Evolutionary conservation across 352 stramenopile genomes (phyloP).

Genomic region (Globisporangium nagaii): DNA sequence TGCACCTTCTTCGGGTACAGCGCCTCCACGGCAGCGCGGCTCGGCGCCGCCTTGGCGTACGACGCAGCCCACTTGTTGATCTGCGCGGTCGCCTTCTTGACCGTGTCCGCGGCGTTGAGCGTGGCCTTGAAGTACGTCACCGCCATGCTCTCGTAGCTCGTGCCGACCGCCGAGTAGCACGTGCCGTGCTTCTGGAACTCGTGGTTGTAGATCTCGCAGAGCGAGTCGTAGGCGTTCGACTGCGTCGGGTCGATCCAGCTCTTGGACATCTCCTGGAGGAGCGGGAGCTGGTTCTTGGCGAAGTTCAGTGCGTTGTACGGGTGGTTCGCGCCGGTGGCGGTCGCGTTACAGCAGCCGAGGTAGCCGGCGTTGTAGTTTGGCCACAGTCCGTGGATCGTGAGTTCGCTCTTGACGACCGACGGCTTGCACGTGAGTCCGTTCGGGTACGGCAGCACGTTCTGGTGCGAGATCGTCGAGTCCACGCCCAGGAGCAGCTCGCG

Average conservation of each 20-base stretch:
- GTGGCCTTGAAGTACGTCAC: slow-evolving; percentile 66
- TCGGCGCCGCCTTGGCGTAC: slow-evolving; percentile 10
- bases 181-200: not conserved
- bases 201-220: slow-evolving; percentile 30
- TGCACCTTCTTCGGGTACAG: slow-evolving; percentile 61
- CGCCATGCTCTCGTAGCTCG: slow-evolving; percentile 46
- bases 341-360: slow-evolving; percentile 60
- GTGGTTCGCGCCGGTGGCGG: slow-evolving; percentile 36
- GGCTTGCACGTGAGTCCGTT: slow-evolving; percentile 40
- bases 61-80: slow-evolving; percentile 49
- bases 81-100: slow-evolving; percentile 33
- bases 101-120: slow-evolving; percentile 35
- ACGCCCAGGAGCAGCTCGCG: slow-evolving; percentile 64
- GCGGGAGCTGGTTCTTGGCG: slow-evolving; percentile 45
- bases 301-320: slow-evolving; percentile 46
- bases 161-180: slow-evolving; percentile 34
- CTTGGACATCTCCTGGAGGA: slow-evolving; percentile 52
- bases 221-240: slow-evolving; percentile 39
- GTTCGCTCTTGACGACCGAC: slow-evolving; percentile 37
- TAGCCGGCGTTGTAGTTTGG: slow-evolving; percentile 75
- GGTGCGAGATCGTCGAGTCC: slow-evolving; percentile 72
- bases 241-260: slow-evolving; percentile 67
- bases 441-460: slow-evolving; percentile 61
- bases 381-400: slow-evolving; percentile 76
- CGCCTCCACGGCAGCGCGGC: slow-evolving; percentile 33